Base-by-base conservation (phyloP, 2,329 filamentous ascomycete species). In the Scedosporium aurantiacum region DNA sequence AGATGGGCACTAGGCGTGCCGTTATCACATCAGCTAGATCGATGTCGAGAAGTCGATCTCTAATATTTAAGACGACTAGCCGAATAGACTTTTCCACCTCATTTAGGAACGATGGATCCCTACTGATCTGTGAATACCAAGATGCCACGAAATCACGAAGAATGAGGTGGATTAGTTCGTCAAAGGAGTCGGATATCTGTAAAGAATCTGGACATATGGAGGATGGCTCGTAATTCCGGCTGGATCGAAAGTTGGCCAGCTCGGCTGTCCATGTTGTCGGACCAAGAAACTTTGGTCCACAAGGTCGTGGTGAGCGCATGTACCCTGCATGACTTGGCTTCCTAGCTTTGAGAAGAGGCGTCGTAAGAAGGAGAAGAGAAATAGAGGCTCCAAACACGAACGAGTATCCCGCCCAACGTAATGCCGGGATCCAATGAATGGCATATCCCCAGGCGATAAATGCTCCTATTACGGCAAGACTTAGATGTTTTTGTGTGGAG, bases 121-220 rank as follows among this genome's bases (percentile, higher is more conserved):
- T 82, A 75, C 90, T 96, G 70, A 99, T 97, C 68, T 85, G 83
- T 37, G 80, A 82, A 73, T 97, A 97, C 94, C 94, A 99, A 56
- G 87, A 87, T 62, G 82, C 84, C 62, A 99, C 84, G 71, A 96
- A 97, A 71, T 97, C 91, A 65, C 89, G 83, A 65, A 91, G 74
- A 60, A 96, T 83, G 60, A 91, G 77, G 58, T 87, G 83, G 54
- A 99, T 81, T 37, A 97, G 75, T 60, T 85, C 82, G 73, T 97
- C 91, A 65, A 97, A 76, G 55, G 88, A 88, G 67, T 86, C 83
- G 12, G 91, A 95, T 61, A 97, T 84, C 63, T 86, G 81, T 66
- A 87, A 85, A 21, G 90, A 92, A 60, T 87, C 82, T 62, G 88
- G 83, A 69, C 91, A 91, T 64, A 99, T 79, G 12, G 89, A 83